A percentile compares a stretch with the other conserved stretches of the same genome.
These are phyloP conservation scores for Acephala macrosclerotiorum DNA, from an alignment of 2,329 filamentous ascomycete genomes.

Conservation along the genomic window DNA sequence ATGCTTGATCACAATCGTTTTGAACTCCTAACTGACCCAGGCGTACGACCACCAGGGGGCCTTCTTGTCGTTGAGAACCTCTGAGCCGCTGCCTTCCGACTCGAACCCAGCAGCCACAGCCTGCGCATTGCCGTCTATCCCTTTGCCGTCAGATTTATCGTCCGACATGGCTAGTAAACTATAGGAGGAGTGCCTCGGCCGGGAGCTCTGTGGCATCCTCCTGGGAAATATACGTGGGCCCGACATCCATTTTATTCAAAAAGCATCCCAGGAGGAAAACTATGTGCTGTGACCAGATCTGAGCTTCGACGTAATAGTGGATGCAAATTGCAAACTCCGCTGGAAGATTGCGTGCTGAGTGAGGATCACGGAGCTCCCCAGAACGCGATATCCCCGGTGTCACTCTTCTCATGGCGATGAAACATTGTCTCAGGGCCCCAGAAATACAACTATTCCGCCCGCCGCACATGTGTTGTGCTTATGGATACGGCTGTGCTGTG, in stretches of 20 bases:
- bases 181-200: neutral
- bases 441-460: neutral
- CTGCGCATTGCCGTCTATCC: neutral
- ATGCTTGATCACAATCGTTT: neutral
- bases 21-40: conserved; percentile 30
- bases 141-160: neutral
- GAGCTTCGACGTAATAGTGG: neutral
- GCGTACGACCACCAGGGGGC: conserved; percentile 40
- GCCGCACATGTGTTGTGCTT: conserved; percentile 27
- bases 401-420: neutral
- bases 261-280: neutral
- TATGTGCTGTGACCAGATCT: neutral
- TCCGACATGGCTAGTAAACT: neutral
- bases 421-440: neutral
- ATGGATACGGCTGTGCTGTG: too few relatives aligned
- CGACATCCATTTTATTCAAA: neutral
- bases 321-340: neutral
- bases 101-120: conserved; percentile 5
- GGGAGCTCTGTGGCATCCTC: neutral
- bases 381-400: neutral
- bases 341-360: neutral
- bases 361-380: neutral
- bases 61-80: conserved; percentile 18
- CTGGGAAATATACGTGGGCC: neutral
- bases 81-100: conserved; percentile 22